Evolutionary conservation across 495 filamentous ascomycete genomes (phyloP), one percentile per base, ranked within the genome.

Genomic region (Neurospora sp.): DNA sequence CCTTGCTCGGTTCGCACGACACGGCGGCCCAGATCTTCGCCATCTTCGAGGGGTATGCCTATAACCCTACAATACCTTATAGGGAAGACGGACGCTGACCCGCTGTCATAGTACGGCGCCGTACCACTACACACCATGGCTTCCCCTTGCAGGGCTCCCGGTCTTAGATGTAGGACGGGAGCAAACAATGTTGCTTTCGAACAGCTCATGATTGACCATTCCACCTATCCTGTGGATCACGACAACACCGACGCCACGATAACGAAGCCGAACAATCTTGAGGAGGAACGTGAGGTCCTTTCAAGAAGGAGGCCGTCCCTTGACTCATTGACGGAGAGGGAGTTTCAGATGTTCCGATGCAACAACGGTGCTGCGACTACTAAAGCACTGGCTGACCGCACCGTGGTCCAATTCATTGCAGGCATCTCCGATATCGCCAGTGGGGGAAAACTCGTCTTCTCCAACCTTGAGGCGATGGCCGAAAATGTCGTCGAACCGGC

Each of bases 121-220:
- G 11, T 41, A 39, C n/a, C n/a, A n/a, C n/a, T n/a, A n/a, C 31
- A 40, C 16, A 38, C 22, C 0, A 76, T 74, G 69, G 12, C 71
- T 71, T 40, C 39, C 38, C 38, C 38, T 77, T 70, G 61, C 39
- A 39, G n/a, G n/a, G n/a, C n/a, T n/a, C n/a, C n/a, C n/a, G n/a
- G n/a, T n/a, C n/a, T n/a, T n/a, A n/a, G n/a, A n/a, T n/a, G n/a
- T n/a, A n/a, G n/a, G n/a, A n/a, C n/a, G n/a, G n/a, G n/a, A n/a
- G n/a, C n/a, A n/a, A n/a, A n/a, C n/a, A n/a, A n/a, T n/a, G n/a
- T 16, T 7, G 42, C 76, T 40, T 85, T 84, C 69, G 76, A 83
- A 73, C 77, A 81, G 61, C 71, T 78, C 71, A 72, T 85, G 11
- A 77, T 77, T 40, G 79, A 85, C 71, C 14, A 77, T 69, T 69